Percentiles rank a stretch among this genome's conserved stretches.
These are phyloP conservation scores for Colletotrichum sp. DNA, from an alignment of 2,329 filamentous ascomycete species.

Conservation along the genomic window DNA sequence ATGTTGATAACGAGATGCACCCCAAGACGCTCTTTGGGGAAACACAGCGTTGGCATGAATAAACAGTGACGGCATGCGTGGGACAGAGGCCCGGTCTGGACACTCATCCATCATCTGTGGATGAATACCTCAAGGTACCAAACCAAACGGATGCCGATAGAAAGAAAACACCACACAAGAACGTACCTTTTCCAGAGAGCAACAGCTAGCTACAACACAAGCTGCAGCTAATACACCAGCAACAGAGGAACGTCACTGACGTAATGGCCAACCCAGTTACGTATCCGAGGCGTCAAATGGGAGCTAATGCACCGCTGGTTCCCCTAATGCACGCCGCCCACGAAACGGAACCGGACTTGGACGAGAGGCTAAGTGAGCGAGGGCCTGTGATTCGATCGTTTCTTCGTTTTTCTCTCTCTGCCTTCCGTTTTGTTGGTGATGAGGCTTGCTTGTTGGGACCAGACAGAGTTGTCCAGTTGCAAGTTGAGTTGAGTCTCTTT, in stretches of 20 bases:
- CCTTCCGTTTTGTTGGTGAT: background rate
- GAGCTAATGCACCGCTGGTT: background rate
- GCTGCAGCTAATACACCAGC: background rate
- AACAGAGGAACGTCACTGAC: background rate
- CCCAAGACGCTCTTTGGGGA: background rate
- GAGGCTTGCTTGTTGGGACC: background rate
- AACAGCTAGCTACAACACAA: background rate
- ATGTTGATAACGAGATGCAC: background rate
- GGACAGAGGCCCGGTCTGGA: background rate
- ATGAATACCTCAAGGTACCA: too few relatives aligned
- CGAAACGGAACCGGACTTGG: slow-evolving; percentile 5
- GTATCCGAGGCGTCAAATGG: slow-evolving; percentile 10
- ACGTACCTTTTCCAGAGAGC: background rate
- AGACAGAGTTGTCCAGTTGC: background rate
- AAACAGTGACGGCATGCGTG: background rate
- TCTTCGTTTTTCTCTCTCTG: background rate
- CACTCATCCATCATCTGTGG: too few relatives aligned
- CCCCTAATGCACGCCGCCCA: slow-evolving; percentile 11
- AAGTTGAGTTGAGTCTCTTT: background rate
- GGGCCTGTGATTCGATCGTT: slow-evolving; percentile 6
- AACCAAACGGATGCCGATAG: background rate
- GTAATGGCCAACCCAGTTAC: slow-evolving; percentile 17
- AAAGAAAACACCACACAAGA: background rate
- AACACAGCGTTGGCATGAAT: background rate
- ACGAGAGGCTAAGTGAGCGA: background rate